Evolutionary conservation across 148 eudicot genomes (phyloP).

Genomic region (Vaccinium myrtillus): DNA sequence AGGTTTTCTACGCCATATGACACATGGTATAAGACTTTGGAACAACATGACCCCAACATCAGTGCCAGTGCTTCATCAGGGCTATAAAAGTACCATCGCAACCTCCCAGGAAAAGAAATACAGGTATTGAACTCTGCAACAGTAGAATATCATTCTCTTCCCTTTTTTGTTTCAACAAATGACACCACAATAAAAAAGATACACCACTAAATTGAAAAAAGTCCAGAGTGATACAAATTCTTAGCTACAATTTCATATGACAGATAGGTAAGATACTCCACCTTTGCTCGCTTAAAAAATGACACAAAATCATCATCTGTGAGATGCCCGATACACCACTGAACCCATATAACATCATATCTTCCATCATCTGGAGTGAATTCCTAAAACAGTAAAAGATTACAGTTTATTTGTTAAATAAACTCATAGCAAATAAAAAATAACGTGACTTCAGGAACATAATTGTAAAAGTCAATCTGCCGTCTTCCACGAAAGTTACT

Average conservation of each 20-base stretch:
- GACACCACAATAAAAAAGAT: neutral
- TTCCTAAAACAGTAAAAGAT: slow-evolving; percentile 45
- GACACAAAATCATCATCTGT: slow-evolving; percentile 88
- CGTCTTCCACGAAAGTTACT: neutral
- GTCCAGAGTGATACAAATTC: neutral
- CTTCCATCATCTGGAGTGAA: slow-evolving; percentile 77
- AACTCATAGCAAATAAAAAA: neutral
- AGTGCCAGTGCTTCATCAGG: neutral
- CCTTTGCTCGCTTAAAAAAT: slow-evolving; percentile 90
- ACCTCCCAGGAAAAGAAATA: neutral
- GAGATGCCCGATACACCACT: slow-evolving; percentile 99
- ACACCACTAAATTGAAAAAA: neutral
- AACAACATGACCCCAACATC: neutral
- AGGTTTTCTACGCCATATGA: neutral
- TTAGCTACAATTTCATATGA: neutral
- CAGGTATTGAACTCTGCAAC: neutral
- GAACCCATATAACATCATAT: slow-evolving; percentile 94
- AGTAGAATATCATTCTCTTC: neutral
- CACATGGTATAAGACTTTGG: neutral
- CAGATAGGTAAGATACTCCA: slow-evolving; percentile 20
- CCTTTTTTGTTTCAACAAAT: neutral
- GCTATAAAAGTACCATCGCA: neutral
- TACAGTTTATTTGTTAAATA: neutral
- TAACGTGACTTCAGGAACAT: neutral
- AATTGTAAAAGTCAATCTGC: neutral